Evolutionary conservation across 1,139 yeast genomes (phyloP).

Genomic region (Pichia norvegensis): DNA sequence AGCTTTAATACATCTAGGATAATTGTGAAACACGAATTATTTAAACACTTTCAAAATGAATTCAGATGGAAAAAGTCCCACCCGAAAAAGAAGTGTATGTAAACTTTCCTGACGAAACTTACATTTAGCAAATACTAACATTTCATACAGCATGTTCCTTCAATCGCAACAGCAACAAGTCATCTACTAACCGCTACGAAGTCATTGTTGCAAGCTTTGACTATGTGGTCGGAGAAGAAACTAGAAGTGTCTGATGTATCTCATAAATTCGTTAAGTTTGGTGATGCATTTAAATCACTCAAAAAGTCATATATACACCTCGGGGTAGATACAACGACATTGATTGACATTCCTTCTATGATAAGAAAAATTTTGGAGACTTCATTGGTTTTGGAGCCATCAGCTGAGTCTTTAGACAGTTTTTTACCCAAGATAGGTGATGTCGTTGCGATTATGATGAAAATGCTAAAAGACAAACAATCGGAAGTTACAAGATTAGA

Average conservation of each 20-base stretch:
- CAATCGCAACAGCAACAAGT: constrained; percentile 25
- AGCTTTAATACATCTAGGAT: no score
- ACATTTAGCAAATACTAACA: neutral
- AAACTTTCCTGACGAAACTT: no score
- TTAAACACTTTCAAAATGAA: no score
- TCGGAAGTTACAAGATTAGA: constrained; percentile 25
- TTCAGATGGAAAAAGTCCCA: constrained; percentile 8
- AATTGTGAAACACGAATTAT: no score
- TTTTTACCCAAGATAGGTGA: constrained; percentile 82
- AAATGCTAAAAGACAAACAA: constrained; percentile 77
- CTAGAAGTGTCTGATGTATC: constrained; percentile 83
- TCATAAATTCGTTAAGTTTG: constrained; percentile 84
- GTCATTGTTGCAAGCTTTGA: constrained; percentile 72
- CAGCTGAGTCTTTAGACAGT: constrained; percentile 72
- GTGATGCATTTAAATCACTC: constrained; percentile 87
- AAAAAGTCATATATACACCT: constrained; percentile 64
- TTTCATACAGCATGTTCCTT: constrained; percentile 13
- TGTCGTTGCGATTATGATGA: constrained; percentile 74
- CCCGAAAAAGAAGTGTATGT: constrained; percentile 15
- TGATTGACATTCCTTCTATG: constrained; percentile 72
- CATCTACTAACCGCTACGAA: constrained; percentile 76
- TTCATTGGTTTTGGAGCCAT: constrained; percentile 79
- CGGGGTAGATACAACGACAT: constrained; percentile 61
- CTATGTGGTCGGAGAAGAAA: constrained; percentile 81
- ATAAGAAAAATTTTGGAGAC: constrained; percentile 73